Base-by-base conservation (phyloP, 2,329 filamentous ascomycete genomes). In the Cryphonectria carpinicola region DNA sequence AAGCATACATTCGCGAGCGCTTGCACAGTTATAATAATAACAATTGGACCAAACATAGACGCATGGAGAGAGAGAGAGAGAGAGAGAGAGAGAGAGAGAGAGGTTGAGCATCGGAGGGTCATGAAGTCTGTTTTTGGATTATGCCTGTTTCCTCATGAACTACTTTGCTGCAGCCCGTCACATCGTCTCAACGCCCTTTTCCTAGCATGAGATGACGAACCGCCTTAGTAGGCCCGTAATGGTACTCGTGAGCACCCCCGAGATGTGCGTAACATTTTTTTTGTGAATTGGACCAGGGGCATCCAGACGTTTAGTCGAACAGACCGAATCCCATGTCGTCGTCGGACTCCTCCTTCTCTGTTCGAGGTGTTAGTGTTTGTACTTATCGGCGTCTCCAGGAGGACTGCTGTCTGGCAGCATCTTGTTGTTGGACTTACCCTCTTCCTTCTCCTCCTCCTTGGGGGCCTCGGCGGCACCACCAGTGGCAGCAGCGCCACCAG, bases 321-420 rank as follows among this genome's bases (percentile, higher is more conserved):
- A 92, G 90, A 88, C 90, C 90, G 86, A 92, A 91, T 79, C 90
- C 89, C 89, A 92, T 92, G 81, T 92, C 90, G 83, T 91, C 91
- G 84, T 92, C 89, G 84, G 89, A 91, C 86, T 91, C 86, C 84
- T 89, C 87, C 84, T 90, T 88, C 83, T 87, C 86, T 86, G 79
- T 73, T 74, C 46, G 67, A 39, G 32, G 72, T 76, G 80, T 80
- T 72, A 80, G 78, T 62, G 10, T n/a, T 6, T 65, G 49, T 41
- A 28, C 54, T 25, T 39, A 11, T 39, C 19, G 11, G 4, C 1
- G 6, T 39, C 8, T 13, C 28, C 67, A 35, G 58, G 66, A 75
- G 61, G 74, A 73, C 43, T 60, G 66, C 56, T 1, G 8, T 41
- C 3, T 14, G 2, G 14, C 1, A 28, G 35, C 1, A 41, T 32